Evolutionary conservation across 805 yeast genomes (phyloP), one percentile per base, ranked within the genome.

Genomic region (Candida parachauliodes): DNA sequence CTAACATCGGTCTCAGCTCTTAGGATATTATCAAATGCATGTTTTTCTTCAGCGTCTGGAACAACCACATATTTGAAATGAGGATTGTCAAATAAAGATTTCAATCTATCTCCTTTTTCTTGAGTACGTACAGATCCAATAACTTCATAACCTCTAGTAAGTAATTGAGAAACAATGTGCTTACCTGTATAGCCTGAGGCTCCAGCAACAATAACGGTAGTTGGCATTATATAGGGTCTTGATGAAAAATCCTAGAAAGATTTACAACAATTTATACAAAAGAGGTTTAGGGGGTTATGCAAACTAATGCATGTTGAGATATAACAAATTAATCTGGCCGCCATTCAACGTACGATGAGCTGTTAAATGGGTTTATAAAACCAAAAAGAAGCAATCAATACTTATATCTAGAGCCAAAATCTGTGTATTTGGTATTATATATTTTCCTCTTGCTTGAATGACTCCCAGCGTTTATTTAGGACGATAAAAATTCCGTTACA

Each of bases 391-490:
- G n/a, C n/a, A n/a, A n/a, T n/a, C n/a, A n/a, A n/a, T n/a, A n/a
- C n/a, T n/a, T n/a, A n/a, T n/a, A 21, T 21, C 10, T 21, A 21
- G 7, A 21, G 10, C 10, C 10, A 8, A 21, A 8, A 21, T 8
- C 10, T 10, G 24, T 5, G 16, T 19, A 8, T 19, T 30, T 30
- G 33, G 33, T 20, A 4, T 38, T 36, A 43, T 33, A 52, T 43
- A 29, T 46, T 48, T 35, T 84, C 83, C 40, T 74, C 74, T 28
- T 56, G 62, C 51, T 82, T 84, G 57, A 88, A 88, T 15, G 58
- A 62, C 48, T 87, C 97, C 98, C 99, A 93, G 2, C 97, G 88
- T 48, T 79, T 75, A 58, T 88, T 91, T 44, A 93, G 65, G 0
- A 80, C 71, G 27, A 88, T 83, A 54, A 93, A 93, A 0, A 91